Percentiles rank a stretch among this genome's conserved stretches.
Conservation (phyloP, 106 monocot species). For the Gastrodia elata region DNA sequence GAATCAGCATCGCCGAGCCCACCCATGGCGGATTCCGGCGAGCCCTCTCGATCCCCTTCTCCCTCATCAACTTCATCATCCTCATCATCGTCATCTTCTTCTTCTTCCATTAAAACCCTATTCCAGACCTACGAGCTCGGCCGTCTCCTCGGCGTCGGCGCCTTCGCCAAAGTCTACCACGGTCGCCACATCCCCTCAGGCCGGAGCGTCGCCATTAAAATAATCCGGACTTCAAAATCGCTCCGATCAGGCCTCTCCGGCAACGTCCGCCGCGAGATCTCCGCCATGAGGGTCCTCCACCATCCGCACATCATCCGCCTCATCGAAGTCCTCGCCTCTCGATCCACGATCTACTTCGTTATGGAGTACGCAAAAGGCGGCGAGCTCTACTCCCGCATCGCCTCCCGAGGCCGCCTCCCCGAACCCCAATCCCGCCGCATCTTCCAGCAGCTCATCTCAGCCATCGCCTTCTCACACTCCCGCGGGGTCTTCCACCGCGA, state of each 20-base stretch:
- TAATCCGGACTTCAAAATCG: conserved; percentile 10
- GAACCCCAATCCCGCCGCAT: conserved; percentile 13
- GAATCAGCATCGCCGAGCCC: too few relatives aligned
- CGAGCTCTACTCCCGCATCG: conserved; percentile 17
- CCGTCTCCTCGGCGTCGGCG: conserved; percentile 18
- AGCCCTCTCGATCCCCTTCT: too few relatives aligned
- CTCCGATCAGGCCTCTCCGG: conserved; percentile 8
- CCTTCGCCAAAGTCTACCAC: conserved; percentile 23
- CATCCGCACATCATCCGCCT: conserved; percentile 31
- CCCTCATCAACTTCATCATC: too few relatives aligned
- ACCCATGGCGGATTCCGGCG: conserved; percentile 10
- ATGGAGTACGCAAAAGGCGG: conserved; percentile 30
- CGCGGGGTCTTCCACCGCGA: conserved; percentile 16
- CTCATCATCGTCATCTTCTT: too few relatives aligned
- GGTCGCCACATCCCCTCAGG: conserved; percentile 19
- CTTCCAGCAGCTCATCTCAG: conserved; percentile 30
- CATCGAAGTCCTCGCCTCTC: conserved; percentile 28
- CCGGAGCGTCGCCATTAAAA: conserved; percentile 33
- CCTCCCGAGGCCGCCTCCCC: conserved; percentile 14
- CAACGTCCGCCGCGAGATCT: conserved; percentile 23
- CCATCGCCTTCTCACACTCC: conserved; percentile 12
- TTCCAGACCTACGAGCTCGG: conserved; percentile 19
- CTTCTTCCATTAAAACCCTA: conserved; percentile 4
- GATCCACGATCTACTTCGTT: conserved; percentile 25
- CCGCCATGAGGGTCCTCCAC: conserved; percentile 25